These are phyloP conservation scores for Yarrowia porcina DNA, from an alignment of 805 yeast species.

Conservation along the genomic window DNA sequence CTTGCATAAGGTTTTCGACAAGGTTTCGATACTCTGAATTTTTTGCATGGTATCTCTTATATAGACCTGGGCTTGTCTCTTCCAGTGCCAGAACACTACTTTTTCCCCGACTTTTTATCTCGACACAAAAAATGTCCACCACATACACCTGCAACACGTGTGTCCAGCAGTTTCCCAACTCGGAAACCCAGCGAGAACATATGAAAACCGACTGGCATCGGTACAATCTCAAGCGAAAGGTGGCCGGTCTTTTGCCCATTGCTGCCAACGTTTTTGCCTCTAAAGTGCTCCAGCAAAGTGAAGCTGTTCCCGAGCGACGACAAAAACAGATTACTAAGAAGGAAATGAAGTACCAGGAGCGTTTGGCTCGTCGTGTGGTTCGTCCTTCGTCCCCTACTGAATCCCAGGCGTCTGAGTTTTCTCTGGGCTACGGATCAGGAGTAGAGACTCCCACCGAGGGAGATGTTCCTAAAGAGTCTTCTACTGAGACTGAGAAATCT, in stretches of 20 bases:
- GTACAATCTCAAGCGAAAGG: constrained; percentile 89
- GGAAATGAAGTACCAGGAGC: constrained; percentile 39
- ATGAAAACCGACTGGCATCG: constrained; percentile 99
- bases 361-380: constrained; percentile 29
- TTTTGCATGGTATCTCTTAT: constrained; percentile 14
- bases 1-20: constrained; percentile 4
- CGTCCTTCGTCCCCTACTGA: constrained; percentile 26
- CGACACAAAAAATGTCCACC: background rate
- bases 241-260: constrained; percentile 75
- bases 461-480: background rate
- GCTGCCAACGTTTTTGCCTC: constrained; percentile 66
- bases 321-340: constrained; percentile 40
- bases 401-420: constrained; percentile 31
- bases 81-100: background rate
- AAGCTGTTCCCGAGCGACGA: constrained; percentile 29
- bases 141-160: constrained; percentile 85
- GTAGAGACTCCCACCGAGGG: constrained; percentile 27
- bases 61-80: background rate
- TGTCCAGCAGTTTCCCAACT: constrained; percentile 69
- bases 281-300: constrained; percentile 50
- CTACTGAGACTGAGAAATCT: background rate
- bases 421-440: constrained; percentile 33
- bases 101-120: background rate
- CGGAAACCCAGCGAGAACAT: constrained; percentile 85
- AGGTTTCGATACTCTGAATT: constrained; percentile 17